Evolutionary conservation across 2,329 filamentous ascomycete species (phyloP).

Genomic region (Penicillium sp.): DNA sequence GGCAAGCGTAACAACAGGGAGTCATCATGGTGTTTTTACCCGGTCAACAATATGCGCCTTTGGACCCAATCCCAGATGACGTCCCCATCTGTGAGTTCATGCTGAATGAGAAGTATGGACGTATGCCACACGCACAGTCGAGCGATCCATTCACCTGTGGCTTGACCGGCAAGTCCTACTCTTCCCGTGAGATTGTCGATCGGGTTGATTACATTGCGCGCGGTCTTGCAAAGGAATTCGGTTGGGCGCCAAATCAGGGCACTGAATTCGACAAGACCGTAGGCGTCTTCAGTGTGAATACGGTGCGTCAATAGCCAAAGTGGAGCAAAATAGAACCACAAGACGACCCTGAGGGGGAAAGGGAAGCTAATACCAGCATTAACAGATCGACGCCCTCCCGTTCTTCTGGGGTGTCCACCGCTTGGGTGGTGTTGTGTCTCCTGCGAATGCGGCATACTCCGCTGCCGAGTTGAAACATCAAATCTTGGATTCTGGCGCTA

Average conservation of each 20-base stretch:
- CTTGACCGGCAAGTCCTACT: slow-evolving; percentile 62
- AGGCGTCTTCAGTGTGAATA: slow-evolving; percentile 72
- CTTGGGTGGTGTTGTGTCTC: slow-evolving; percentile 66
- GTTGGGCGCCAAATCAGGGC: slow-evolving; percentile 63
- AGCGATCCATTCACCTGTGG: slow-evolving; percentile 71
- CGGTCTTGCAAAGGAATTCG: slow-evolving; percentile 63
- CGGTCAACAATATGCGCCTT: slow-evolving; percentile 33
- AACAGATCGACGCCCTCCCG: slow-evolving; percentile 66
- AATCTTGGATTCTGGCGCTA: slow-evolving; percentile 61
- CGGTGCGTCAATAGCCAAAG: slow-evolving; percentile 45
- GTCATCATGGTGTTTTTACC: slow-evolving; percentile 43
- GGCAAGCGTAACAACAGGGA: background rate
- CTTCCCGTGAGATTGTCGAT: slow-evolving; percentile 56
- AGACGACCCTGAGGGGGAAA: too few species aligned
- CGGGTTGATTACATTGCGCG: slow-evolving; percentile 63
- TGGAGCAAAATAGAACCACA: too few species aligned
- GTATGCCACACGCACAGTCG: slow-evolving; percentile 57
- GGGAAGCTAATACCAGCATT: background rate
- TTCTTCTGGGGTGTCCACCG: slow-evolving; percentile 68
- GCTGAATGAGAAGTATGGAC: slow-evolving; percentile 64
- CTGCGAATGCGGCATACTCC: slow-evolving; percentile 70
- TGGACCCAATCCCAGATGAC: slow-evolving; percentile 61
- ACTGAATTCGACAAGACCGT: slow-evolving; percentile 78
- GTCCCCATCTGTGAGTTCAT: slow-evolving; percentile 73
- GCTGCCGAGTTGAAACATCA: slow-evolving; percentile 65